Evolutionary conservation across 129 eudicot genomes (phyloP).

Genomic region (Deinandra increscens): DNA sequence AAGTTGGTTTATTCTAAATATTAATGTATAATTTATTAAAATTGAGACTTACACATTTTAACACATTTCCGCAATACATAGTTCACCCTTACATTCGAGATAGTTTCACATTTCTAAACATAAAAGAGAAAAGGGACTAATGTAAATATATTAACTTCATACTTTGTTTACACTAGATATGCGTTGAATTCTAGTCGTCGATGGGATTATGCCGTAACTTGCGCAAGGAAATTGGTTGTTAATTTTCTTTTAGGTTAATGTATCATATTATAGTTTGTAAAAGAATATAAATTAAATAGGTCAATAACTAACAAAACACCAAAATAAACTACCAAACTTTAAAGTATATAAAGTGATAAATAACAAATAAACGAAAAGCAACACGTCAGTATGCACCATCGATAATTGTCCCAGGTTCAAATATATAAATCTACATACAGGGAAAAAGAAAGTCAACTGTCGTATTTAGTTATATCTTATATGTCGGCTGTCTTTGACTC

Average conservation of each 20-base stretch:
- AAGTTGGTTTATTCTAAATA: no score
- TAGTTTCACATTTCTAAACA: not conserved
- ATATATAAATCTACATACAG: no score
- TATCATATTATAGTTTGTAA: not conserved
- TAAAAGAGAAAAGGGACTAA: not conserved
- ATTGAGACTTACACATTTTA: no score
- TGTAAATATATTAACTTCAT: no score
- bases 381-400: not conserved
- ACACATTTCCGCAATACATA: no score
- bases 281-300: not conserved
- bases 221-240: not conserved
- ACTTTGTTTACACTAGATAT: not conserved
- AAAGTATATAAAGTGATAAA: not conserved
- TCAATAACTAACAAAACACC: constrained; percentile 11
- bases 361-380: not conserved
- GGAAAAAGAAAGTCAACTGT: no score
- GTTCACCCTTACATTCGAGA: not conserved
- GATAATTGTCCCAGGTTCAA: not conserved
- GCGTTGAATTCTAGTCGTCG: not conserved
- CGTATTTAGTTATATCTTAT: no score
- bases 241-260: not conserved
- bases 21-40: not conserved
- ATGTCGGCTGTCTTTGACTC: no score
- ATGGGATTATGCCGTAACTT: constrained; percentile 27
- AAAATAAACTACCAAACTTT: not conserved